A percentile compares a stretch with the other conserved stretches of the same genome.
Conservation (phyloP, 2,329 filamentous ascomycete genomes). For the Chaetomium globosum region DNA sequence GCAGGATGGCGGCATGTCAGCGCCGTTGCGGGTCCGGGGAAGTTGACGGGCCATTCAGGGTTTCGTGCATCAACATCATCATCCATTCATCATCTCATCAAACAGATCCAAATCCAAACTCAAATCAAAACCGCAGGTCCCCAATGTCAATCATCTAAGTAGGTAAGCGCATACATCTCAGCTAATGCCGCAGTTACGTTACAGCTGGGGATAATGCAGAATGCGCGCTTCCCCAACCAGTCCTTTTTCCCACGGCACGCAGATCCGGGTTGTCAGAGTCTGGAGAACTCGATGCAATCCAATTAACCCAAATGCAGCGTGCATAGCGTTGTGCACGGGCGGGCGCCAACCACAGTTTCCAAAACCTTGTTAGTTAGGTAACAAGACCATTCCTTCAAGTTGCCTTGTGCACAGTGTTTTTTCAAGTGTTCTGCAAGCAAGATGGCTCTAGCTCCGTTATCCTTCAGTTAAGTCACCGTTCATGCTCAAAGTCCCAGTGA, state of each 20-base stretch:
- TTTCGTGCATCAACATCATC: background rate
- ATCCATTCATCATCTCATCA: no score
- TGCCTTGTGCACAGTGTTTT: constrained; percentile 16
- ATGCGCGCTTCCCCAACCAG: constrained; percentile 15
- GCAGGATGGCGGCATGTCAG: constrained; percentile 1
- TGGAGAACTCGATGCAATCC: background rate
- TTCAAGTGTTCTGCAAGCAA: background rate
- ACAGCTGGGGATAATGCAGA: background rate
- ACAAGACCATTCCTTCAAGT: background rate
- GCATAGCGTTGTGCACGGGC: background rate
- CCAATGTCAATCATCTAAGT: background rate
- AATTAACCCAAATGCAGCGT: background rate
- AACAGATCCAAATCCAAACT: no score
- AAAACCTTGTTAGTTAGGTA: background rate
- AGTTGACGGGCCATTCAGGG: background rate
- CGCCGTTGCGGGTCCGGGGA: background rate
- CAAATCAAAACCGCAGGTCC: background rate
- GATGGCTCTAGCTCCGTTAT: background rate
- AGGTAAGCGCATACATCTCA: constrained; percentile 6
- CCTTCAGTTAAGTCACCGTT: background rate
- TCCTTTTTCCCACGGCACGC: background rate
- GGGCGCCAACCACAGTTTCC: constrained; percentile 2
- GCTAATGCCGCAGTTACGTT: background rate
- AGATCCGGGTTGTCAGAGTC: background rate
- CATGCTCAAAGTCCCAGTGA: constrained; percentile 18